phyloP scores from a whole-genome alignment of 768 basidiomycete species.

The Lentinula raphanica region DNA sequence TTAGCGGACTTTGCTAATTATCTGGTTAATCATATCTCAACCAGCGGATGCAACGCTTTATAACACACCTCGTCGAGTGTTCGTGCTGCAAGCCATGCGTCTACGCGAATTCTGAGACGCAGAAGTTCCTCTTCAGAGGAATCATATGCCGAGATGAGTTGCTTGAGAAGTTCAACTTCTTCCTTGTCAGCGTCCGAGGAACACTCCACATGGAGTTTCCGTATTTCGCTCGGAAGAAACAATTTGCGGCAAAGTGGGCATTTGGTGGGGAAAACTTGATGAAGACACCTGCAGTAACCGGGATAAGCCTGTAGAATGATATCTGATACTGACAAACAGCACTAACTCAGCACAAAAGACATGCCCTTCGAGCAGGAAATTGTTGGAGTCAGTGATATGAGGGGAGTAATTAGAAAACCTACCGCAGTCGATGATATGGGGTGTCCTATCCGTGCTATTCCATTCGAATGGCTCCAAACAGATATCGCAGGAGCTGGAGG shows the following conservation, averaged over 20 bases:
- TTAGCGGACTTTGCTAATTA: not conserved
- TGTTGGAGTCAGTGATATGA: not conserved
- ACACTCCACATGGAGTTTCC: constrained; percentile 5
- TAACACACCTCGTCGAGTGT: not conserved
- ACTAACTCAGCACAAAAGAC: constrained; percentile 4
- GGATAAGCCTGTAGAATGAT: no score
- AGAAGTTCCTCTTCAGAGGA: not conserved
- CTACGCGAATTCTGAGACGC: not conserved
- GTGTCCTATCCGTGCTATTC: not conserved
- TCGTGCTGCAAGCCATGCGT: not conserved
- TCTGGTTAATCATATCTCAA: no score
- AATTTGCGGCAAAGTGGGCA: constrained; percentile 3
- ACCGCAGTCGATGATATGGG: constrained; percentile 6
- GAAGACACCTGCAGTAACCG: not conserved
- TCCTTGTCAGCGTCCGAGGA: not conserved
- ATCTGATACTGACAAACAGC: not conserved
- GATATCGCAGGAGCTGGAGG: constrained; percentile 4
- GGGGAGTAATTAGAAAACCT: not conserved
- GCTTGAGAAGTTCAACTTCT: not conserved
- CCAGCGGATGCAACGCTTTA: no score
- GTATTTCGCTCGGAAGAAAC: constrained; percentile 1
- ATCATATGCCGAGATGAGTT: not conserved
- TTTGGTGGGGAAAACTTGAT: not conserved
- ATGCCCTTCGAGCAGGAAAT: not conserved
- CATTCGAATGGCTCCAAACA: constrained; percentile 4